These are phyloP conservation scores for Betula pendula DNA, from an alignment of 306 rosid species.

Conservation along the genomic window DNA sequence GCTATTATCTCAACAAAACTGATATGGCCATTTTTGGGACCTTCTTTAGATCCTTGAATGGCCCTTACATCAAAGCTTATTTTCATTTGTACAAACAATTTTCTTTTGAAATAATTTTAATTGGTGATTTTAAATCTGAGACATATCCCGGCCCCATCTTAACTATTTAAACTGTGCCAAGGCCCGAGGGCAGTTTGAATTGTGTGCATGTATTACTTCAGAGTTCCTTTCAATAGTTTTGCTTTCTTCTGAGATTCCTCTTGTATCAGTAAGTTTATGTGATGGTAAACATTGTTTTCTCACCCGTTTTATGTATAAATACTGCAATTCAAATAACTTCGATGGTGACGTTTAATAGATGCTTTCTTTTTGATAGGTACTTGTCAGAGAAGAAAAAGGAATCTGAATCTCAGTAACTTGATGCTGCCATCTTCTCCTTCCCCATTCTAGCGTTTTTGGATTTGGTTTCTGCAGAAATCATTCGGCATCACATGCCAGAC, in stretches of 20 bases:
- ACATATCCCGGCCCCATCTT: not conserved
- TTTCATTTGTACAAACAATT: not conserved
- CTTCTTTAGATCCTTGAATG: not conserved
- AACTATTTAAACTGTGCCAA: not conserved
- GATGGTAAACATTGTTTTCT: not conserved
- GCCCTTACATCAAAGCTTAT: not conserved
- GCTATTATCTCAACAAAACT: not conserved
- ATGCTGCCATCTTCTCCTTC: constrained; percentile 9
- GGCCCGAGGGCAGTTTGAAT: not conserved
- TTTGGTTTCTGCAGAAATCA: not conserved
- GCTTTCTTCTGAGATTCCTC: not conserved
- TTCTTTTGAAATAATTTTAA: not conserved
- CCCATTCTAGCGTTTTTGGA: not conserved
- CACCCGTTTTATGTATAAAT: not conserved
- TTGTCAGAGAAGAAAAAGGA: constrained; percentile 52
- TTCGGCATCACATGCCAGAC: not conserved
- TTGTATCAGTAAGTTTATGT: not conserved
- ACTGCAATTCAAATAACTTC: not conserved
- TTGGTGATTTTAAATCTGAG: not conserved
- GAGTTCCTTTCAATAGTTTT: not conserved
- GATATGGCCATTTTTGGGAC: not conserved
- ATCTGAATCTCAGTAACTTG: constrained; percentile 41
- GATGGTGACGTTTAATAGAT: not conserved
- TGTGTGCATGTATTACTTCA: not conserved
- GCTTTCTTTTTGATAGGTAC: constrained; percentile 40